Base-by-base conservation (phyloP, 768 basidiomycete species). In the Pleurotus eryngii region DNA sequence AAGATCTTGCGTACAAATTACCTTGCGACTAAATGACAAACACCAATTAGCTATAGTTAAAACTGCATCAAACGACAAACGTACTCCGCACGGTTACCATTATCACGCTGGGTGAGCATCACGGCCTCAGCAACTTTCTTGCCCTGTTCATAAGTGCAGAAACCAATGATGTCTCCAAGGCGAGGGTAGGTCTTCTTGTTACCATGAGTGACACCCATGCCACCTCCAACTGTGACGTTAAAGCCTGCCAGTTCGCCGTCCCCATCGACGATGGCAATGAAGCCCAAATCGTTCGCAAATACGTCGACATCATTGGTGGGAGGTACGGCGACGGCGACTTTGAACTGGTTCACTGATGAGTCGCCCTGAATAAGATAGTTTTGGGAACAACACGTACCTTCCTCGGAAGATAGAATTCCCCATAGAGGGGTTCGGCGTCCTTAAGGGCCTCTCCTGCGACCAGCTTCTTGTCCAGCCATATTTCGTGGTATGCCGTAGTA, bases 121-220 rank as follows among this genome's bases (percentile, higher is more conserved):
- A 99, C 82, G 68, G 90, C 89, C 77, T 99, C 95, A 7, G 95
- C 95, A 3, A 96, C 88, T 58, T 82, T 76, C 64, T 81, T 81
- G 54, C 91, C 95, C 67, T 98, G 88, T 53, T 95, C 92, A 4
- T 83, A 75, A 1, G 89, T 91, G 65, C 93, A 94, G 80, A 98
- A 99, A 50, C 97, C 97, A 60, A 99, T 83, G 47, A 97, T 74
- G 65, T 88, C 87, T 26, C 84, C 94, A 46, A 87, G 72, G 53
- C 97, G 88, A 46, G 97, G 97, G 70, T 98, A 98, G 0, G 97
- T 99, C 79, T 97, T 95, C 79, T 98, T 98, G 81, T 93, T 96
- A 35, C 94, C 94, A 65, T 98, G 96, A 1, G 97, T 98, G 45
- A 98, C 97, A 71, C 97, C 97, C 97, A 99, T 99, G 49, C 97